Base-by-base conservation (phyloP, 2,329 filamentous ascomycete species). In the Cladosporium sp. region DNA sequence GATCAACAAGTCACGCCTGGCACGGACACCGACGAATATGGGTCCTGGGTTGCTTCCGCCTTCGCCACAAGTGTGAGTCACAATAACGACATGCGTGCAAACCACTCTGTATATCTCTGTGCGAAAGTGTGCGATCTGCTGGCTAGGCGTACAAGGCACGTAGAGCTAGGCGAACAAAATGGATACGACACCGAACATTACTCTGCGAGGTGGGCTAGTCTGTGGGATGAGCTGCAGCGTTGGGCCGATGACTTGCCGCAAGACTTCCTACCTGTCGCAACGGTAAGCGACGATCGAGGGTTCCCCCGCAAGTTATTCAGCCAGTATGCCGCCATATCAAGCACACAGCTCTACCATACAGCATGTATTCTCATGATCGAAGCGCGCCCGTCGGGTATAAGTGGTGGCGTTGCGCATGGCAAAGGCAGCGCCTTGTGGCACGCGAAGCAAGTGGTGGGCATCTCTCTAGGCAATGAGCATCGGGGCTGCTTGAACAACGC, bases 71-170 rank as follows among this genome's bases (percentile, higher is more conserved):
- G 35, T 15, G 42, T n/a, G 35, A 48, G 12, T 27, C 22, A 11
- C 33, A 38, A 9, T 9, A 4, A 27, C 69, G 78, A 82, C 51
- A 78, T 75, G 69, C 72, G 79, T 53, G 78, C 78, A 25, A 80
- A 80, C 53, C 78, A 78, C 57, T 70, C 77, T 4, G 77, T 82
- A 5, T 81, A 76, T 54, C 67, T 82, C 2, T 75, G 72, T 43
- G 72, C 77, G 3, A 71, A 69, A 48, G 70, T 70, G 2, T 55
- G 59, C 19, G 54, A 59, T 6, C 29, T 58, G 2, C 39, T 53
- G 11, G 47, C 25, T 13, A 22, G 36, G 16, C 33, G 35, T 22
- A 48, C 33, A 13, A 20, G 38, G 5, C 53, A 54, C 12, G 38
- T 59, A 4, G 36, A 48, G 11, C 25, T 48, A 7, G 43, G 43